Evolutionary conservation across 352 stramenopile genomes (phyloP), one percentile per base, ranked within the genome.

Genomic region (Aphanomyces cochlioides): DNA sequence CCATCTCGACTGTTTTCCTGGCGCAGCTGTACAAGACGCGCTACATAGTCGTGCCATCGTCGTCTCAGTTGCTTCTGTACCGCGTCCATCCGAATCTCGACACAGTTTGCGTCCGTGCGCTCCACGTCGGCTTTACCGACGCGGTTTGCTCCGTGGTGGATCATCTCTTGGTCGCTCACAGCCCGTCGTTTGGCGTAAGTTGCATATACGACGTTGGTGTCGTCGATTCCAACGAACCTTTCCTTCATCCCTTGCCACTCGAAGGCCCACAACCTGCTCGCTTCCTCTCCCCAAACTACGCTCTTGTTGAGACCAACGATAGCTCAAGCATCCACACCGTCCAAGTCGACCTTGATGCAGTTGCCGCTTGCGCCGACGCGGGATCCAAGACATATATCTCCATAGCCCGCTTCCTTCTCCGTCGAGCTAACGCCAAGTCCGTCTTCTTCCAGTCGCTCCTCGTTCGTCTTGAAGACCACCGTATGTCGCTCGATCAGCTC

Each of bases 101-200:
- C 39, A 79, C 72, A 2, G 90, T 80, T 45, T 95, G 87, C 71
- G 84, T 91, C 64, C 84, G 81, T 10, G 90, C 87, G 45, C 72
- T 93, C 7, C 83, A 90, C 48, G 66, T 95, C 7, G 78, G 89
- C 79, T 68, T 95, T 37, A 78, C 79, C 15, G 87, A 83, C 6
- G 73, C 75, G 28, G 77, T 87, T 66, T 90, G 82, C 69, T 95
- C 87, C 4, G 83, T 92, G 5, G 82, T 95, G 41, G 87, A 95
- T 75, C 90, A 95, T 56, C 50, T 95, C 56, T 79, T 95, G 5
- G 83, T 90, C 5, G 92, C 82, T 69, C 87, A 95, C 71, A 91
- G 85, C 66, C 64, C 90, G 48, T 82, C 90, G 66, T 93, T 90
- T 66, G 88, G 84, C 43, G 87, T 93, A 45, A 86, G 79, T 15